Percentiles rank a stretch among this genome's conserved stretches.
These are phyloP conservation scores for Pachyrhizus erosus DNA, from an alignment of 306 rosid species.

Conservation along the genomic window DNA sequence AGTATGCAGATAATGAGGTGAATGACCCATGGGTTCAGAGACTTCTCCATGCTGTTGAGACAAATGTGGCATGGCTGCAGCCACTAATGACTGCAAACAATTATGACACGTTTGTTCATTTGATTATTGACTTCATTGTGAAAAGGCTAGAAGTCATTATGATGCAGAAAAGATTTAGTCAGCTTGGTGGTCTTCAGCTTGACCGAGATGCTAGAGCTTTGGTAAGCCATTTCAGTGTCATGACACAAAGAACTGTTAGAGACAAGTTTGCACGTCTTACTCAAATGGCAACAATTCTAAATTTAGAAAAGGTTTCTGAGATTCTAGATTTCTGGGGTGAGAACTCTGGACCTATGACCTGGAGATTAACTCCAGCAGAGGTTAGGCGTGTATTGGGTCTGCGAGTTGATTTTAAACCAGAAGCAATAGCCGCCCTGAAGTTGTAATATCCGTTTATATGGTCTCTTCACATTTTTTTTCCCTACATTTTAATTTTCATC, in stretches of 20 bases:
- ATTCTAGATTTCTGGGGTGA: slow-evolving; percentile 99
- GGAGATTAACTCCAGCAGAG: slow-evolving; percentile 98
- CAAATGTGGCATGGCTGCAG: slow-evolving; percentile 86
- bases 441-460: slow-evolving; percentile 53
- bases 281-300: slow-evolving; percentile 93
- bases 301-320: slow-evolving; percentile 95
- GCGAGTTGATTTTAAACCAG: slow-evolving; percentile 93
- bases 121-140: slow-evolving; percentile 83
- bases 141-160: slow-evolving; percentile 95
- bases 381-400: slow-evolving; percentile 93
- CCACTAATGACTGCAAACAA: slow-evolving; percentile 90
- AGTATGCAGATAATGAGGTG: slow-evolving; percentile 93
- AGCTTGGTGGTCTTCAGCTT: slow-evolving; percentile 98
- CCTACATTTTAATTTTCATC: slow-evolving; percentile 40
- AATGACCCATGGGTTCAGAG: slow-evolving; percentile 99
- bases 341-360: slow-evolving; percentile 98
- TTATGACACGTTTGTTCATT: slow-evolving; percentile 81
- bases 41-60: slow-evolving; percentile 93
- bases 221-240: slow-evolving; percentile 90
- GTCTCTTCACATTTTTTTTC: slow-evolving; percentile 49
- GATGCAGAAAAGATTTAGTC: slow-evolving; percentile 97
- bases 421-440: slow-evolving; percentile 86
- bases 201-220: slow-evolving; percentile 94
- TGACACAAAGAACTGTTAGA: slow-evolving; percentile 94
- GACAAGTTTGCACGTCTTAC: slow-evolving; percentile 97